Evolutionary conservation across 2,329 filamentous ascomycete species (phyloP), one percentile per base, ranked within the genome.

Genomic region (Cladosporium sp.): DNA sequence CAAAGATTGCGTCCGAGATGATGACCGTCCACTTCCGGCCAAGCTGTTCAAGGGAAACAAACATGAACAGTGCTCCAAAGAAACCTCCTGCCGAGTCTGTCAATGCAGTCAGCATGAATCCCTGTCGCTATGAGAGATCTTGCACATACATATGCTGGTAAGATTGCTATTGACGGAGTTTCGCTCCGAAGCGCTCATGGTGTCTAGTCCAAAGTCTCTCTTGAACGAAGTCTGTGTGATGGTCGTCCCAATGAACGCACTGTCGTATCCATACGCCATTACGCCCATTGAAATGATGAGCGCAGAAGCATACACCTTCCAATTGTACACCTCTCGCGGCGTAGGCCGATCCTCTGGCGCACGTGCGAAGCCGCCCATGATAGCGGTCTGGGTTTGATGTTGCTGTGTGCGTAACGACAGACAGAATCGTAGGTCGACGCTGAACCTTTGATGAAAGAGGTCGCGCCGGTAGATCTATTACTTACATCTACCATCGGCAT

Each of bases 281-380:
- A 65, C 67, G 14, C 80, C 80, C 17, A 77, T 78, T 4, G 80
- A 75, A 47, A 82, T 80, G 30, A 82, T 72, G n/a, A 76, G 65
- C 0, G 78, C 75, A 49, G 79, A 75, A 5, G 69, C 72, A 64
- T 83, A 83, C 20, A 82, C 69, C 3, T 76, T 73, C 76, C 76
- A 79, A 61, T 82, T 82, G 69, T 82, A 82, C 62, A 83, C 81
- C 69, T 82, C 79, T 60, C 76, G 74, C 19, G 81, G 82, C 62
- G 80, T 84, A 25, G 81, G 81, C 63, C 81, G 74, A 67, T 84
- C 81, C 66, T 83, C 81, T 38, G 79, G 77, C 38, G 79, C 79
- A 52, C 76, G 75, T 63, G 80, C 54, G 70, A 76, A 75, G 39
- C 71, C 73, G 45, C 68, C 71, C 69, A 72, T 74, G 38, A 40